These are phyloP conservation scores for Globisporangium uncinulatum DNA, from an alignment of 352 stramenopile species.

Conservation along the genomic window DNA sequence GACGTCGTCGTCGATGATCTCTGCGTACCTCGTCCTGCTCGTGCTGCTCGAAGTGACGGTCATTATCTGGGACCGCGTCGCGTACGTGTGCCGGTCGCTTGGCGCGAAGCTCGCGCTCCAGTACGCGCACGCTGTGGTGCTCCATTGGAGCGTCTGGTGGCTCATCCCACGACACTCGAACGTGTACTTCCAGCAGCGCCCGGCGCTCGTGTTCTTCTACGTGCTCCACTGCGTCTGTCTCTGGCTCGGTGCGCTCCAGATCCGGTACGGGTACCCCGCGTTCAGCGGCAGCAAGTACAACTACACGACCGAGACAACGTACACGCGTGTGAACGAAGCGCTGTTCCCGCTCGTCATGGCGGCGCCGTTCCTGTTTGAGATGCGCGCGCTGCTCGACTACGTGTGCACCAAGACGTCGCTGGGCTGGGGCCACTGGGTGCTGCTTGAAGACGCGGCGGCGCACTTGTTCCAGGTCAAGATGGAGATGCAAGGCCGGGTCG, in stretches of 20 bases:
- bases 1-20: slow-evolving; percentile 70
- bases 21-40: slow-evolving; percentile 80
- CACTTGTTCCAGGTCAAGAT: slow-evolving; percentile 78
- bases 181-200: slow-evolving; percentile 73
- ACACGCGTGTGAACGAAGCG: slow-evolving; percentile 49
- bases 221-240: slow-evolving; percentile 74
- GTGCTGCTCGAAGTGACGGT: slow-evolving; percentile 76
- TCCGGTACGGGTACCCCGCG: slow-evolving; percentile 82
- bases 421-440: slow-evolving; percentile 73
- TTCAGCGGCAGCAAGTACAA: slow-evolving; percentile 83
- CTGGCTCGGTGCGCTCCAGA: slow-evolving; percentile 70
- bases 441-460: slow-evolving; percentile 78
- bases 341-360: slow-evolving; percentile 74
- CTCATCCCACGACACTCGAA: slow-evolving; percentile 71
- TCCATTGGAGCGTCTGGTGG: slow-evolving; percentile 75
- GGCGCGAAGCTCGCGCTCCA: slow-evolving; percentile 71
- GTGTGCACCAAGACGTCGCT: slow-evolving; percentile 84
- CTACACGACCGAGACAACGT: slow-evolving; percentile 42
- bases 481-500: slow-evolving; percentile 66
- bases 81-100: slow-evolving; percentile 73
- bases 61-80: slow-evolving; percentile 84
- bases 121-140: slow-evolving; percentile 60
- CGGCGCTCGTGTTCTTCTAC: slow-evolving; percentile 73
- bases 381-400: slow-evolving; percentile 82
- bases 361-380: slow-evolving; percentile 84